These are phyloP conservation scores for Alternaria alternata DNA, from an alignment of 2,329 filamentous ascomycete genomes.

Conservation along the genomic window DNA sequence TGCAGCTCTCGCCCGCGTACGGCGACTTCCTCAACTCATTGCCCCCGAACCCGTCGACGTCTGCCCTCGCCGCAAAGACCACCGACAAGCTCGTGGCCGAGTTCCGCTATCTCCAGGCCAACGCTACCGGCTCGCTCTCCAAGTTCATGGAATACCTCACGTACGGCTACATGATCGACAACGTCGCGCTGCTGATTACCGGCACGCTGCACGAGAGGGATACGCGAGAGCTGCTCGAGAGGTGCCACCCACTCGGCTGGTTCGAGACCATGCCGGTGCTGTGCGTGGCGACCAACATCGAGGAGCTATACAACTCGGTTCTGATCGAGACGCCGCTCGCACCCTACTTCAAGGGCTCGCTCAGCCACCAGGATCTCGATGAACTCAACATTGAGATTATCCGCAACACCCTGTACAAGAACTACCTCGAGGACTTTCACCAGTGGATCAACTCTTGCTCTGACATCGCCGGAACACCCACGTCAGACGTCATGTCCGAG, in stretches of 20 bases:
- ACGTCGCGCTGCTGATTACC: constrained; percentile 96
- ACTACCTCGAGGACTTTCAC: constrained; percentile 98
- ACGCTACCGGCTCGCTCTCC: constrained; percentile 87
- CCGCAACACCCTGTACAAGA: constrained; percentile 98
- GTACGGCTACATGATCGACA: constrained; percentile 99
- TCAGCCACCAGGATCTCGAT: constrained; percentile 95
- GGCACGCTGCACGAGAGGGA: constrained; percentile 97
- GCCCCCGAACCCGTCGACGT: constrained; percentile 96
- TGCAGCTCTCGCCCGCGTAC: constrained; percentile 95
- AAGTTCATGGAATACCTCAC: constrained; percentile 98
- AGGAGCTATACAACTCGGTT: constrained; percentile 98
- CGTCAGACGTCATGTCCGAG: constrained; percentile 93
- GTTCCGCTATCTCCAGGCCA: constrained; percentile 94
- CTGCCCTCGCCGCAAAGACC: constrained; percentile 90
- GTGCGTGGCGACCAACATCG: constrained; percentile 96
- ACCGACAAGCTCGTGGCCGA: constrained; percentile 98
- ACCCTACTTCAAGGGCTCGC: constrained; percentile 94
- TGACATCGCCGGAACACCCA: constrained; percentile 87
- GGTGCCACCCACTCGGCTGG: constrained; percentile 97
- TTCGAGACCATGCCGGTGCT: constrained; percentile 99
- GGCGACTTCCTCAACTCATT: constrained; percentile 95
- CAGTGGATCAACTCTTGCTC: constrained; percentile 90
- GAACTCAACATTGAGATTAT: constrained; percentile 99
- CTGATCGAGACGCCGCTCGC: constrained; percentile 96
- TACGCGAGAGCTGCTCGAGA: constrained; percentile 90